Conservation (phyloP, 306 rosid species). For the Casuarina glauca region DNA sequence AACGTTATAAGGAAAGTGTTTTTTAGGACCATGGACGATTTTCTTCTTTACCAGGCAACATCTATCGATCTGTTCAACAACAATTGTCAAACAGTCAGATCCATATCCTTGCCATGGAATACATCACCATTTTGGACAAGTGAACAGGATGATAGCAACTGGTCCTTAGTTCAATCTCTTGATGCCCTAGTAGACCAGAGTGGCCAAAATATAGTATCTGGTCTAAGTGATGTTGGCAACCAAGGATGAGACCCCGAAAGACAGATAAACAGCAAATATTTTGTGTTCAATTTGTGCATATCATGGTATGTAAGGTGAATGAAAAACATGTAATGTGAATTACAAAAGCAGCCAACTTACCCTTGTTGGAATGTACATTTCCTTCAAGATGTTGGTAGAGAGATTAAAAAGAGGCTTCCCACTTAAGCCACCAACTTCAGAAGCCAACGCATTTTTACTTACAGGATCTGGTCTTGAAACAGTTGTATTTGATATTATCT, state of each 20-base stretch:
- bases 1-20: not conserved
- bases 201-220: not conserved
- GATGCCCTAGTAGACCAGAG: constrained; percentile 3
- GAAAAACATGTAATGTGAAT: constrained; percentile 5
- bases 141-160: not conserved
- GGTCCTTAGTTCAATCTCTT: constrained; percentile 4
- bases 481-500: constrained; percentile 94
- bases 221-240: not conserved
- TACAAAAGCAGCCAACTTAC: constrained; percentile 42
- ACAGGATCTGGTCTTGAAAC: constrained; percentile 84
- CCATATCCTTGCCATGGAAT: constrained; percentile 5
- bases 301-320: constrained; percentile 1
- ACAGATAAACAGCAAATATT: not conserved
- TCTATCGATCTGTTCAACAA: not conserved
- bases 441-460: constrained; percentile 49
- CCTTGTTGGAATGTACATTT: constrained; percentile 88
- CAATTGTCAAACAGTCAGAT: not conserved
- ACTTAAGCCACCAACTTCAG: constrained; percentile 93
- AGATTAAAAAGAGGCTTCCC: constrained; percentile 87
- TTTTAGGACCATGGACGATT: not conserved
- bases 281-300: constrained; percentile 7
- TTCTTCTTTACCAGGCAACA: not conserved
- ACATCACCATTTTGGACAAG: not conserved
- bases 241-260: not conserved
- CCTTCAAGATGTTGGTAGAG: constrained; percentile 76